phyloP scores from a whole-genome alignment of 2,329 filamentous ascomycete genomes.

The Dothistroma pini region DNA sequence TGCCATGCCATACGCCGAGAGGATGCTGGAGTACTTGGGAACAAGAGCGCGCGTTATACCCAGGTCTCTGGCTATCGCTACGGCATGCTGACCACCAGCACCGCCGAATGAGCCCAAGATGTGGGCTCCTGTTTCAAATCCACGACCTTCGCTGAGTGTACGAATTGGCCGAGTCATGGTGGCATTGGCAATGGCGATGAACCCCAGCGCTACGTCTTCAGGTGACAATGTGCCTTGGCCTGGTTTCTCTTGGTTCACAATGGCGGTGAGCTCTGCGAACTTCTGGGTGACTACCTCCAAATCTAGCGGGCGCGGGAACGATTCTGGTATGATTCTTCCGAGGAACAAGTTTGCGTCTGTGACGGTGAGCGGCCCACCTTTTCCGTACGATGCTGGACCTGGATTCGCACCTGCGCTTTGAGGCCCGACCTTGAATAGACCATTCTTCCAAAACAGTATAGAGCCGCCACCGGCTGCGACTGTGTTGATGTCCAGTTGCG shows the following conservation, averaged over 20 bases:
- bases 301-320: slow-evolving; percentile 78
- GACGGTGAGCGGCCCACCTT: slow-evolving; percentile 84
- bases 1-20: slow-evolving; percentile 91
- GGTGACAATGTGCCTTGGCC: slow-evolving; percentile 61
- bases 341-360: slow-evolving; percentile 89
- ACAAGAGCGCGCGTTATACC: slow-evolving; percentile 82
- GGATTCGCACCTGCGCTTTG: slow-evolving; percentile 87
- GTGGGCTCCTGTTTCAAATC: slow-evolving; percentile 85
- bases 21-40: slow-evolving; percentile 81
- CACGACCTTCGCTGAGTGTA: slow-evolving; percentile 86
- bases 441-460: slow-evolving; percentile 80
- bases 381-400: slow-evolving; percentile 85
- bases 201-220: slow-evolving; percentile 85
- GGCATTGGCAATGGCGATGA: slow-evolving; percentile 85
- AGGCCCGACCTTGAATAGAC: slow-evolving; percentile 84
- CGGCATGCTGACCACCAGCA: slow-evolving; percentile 85
- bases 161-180: slow-evolving; percentile 88
- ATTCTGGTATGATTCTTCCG: slow-evolving; percentile 78
- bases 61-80: slow-evolving; percentile 81
- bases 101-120: slow-evolving; percentile 90
- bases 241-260: slow-evolving; percentile 71
- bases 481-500: slow-evolving; percentile 91
- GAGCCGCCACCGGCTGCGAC: slow-evolving; percentile 88
- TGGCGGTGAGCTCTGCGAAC: slow-evolving; percentile 67
- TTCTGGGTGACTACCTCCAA: slow-evolving; percentile 69